Percentiles rank a stretch among this genome's conserved stretches.
Conservation (phyloP, 495 filamentous ascomycete species). For the Thermothielavioides terrestris region DNA sequence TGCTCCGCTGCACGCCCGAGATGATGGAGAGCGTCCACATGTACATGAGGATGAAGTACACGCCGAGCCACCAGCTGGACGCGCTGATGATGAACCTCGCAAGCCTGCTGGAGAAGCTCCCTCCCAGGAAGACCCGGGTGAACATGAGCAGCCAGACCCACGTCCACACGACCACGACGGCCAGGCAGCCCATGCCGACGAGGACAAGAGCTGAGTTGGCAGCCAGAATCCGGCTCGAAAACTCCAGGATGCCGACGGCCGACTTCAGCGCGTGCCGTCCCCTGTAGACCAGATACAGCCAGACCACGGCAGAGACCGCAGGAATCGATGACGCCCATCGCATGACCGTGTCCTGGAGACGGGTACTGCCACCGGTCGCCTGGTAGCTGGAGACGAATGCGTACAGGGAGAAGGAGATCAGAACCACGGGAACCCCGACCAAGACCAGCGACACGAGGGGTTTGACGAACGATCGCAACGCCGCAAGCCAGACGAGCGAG, state of each 20-base stretch:
- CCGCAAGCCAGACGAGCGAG: slow-evolving; percentile 81
- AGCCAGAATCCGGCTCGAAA: slow-evolving; percentile 76
- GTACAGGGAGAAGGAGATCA: slow-evolving; percentile 83
- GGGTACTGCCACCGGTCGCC: slow-evolving; percentile 56
- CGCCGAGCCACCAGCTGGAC: slow-evolving; percentile 83
- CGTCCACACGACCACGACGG: slow-evolving; percentile 71
- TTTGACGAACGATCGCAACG: slow-evolving; percentile 76
- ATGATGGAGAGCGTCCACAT: slow-evolving; percentile 87
- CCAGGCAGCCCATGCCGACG: slow-evolving; percentile 72
- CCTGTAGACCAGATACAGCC: slow-evolving; percentile 72
- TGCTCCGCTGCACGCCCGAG: slow-evolving; percentile 77
- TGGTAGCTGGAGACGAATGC: slow-evolving; percentile 85
- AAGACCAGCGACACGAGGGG: slow-evolving; percentile 69
- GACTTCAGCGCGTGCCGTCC: slow-evolving; percentile 70
- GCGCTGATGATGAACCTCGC: slow-evolving; percentile 68
- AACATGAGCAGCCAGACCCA: slow-evolving; percentile 98
- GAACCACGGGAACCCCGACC: slow-evolving; percentile 72
- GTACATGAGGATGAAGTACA: slow-evolving; percentile 86
- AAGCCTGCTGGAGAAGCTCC: slow-evolving; percentile 54
- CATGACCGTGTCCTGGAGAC: slow-evolving; percentile 81
- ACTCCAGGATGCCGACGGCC: slow-evolving; percentile 81
- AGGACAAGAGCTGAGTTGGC: slow-evolving; percentile 76
- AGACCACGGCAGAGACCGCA: slow-evolving; percentile 60
- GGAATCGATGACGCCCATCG: slow-evolving; percentile 76
- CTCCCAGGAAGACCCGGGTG: slow-evolving; percentile 83